A percentile compares a stretch with the other conserved stretches of the same genome.
These are phyloP conservation scores for Inga oerstediana DNA, from an alignment of 306 rosid genomes.

Conservation along the genomic window DNA sequence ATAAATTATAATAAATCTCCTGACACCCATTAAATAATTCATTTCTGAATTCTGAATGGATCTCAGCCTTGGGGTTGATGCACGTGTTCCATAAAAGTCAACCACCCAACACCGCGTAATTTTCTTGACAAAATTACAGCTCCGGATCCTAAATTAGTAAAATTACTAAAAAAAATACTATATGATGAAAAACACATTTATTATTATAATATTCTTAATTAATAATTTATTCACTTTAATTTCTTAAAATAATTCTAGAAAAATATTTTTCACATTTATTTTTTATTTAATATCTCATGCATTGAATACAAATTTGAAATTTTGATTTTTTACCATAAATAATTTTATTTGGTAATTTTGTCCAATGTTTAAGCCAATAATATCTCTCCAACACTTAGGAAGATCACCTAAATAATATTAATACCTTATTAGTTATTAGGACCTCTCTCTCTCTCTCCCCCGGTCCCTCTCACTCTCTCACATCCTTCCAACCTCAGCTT, in stretches of 20 bases:
- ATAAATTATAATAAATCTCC: constrained; percentile 2
- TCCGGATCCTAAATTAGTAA: neutral
- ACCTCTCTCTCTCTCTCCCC: neutral
- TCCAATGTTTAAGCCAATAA: neutral
- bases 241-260: neutral
- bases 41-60: constrained; percentile 6
- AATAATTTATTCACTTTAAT: neutral
- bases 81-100: constrained; percentile 46
- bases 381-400: neutral
- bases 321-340: neutral
- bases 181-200: too few species aligned
- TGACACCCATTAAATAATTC: constrained; percentile 24
- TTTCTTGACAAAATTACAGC: neutral
- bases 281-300: too few species aligned
- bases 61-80: constrained; percentile 59
- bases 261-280: too few species aligned
- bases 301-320: neutral
- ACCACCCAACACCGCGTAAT: constrained; percentile 10
- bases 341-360: neutral
- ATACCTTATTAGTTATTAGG: neutral
- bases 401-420: neutral
- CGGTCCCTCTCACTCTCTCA: neutral
- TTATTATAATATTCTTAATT: neutral
- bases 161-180: too few species aligned
- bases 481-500: constrained; percentile 10